A percentile compares a stretch with the other conserved stretches of the same genome.
phyloP scores from a whole-genome alignment of 75 land plant species.

The Pseudotsuga menziesii region DNA sequence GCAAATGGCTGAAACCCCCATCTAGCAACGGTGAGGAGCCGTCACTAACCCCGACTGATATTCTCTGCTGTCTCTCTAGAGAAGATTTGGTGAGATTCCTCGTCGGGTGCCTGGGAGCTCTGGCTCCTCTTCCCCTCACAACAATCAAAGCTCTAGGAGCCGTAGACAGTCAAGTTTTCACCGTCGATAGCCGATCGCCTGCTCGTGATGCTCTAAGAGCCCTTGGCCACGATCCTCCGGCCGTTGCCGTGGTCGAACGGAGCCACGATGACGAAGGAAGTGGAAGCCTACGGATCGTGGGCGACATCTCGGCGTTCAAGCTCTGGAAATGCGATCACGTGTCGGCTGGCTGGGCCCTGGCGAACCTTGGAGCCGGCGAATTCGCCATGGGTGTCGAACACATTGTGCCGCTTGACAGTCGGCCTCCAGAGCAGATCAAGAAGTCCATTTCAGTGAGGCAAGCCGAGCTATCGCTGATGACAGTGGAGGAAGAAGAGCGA shows the following conservation, averaged over 20 bases:
- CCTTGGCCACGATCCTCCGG: constrained; percentile 45
- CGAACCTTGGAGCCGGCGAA: constrained; percentile 64
- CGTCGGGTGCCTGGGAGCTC: constrained; percentile 71
- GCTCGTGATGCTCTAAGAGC: constrained; percentile 43
- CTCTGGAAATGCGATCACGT: constrained; percentile 64
- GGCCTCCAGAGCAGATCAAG: neutral
- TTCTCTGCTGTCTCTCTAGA: constrained; percentile 73
- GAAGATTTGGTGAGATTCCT: constrained; percentile 82
- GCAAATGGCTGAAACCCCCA: constrained; percentile 54
- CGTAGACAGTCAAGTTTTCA: constrained; percentile 26
- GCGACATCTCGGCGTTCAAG: constrained; percentile 75
- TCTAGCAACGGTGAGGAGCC: constrained; percentile 14
- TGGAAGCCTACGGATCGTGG: constrained; percentile 48
- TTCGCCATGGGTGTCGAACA: constrained; percentile 69
- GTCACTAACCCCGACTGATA: constrained; percentile 9
- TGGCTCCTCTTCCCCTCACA: constrained; percentile 75
- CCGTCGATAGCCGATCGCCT: constrained; percentile 42
- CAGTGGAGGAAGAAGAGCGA: neutral
- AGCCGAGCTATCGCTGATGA: constrained; percentile 3
- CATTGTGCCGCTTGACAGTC: constrained; percentile 9
- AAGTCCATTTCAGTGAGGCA: constrained; percentile 2
- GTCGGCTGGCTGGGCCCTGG: constrained; percentile 68
- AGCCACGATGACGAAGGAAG: constrained; percentile 9
- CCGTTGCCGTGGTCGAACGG: constrained; percentile 70
- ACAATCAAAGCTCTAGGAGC: constrained; percentile 59